Evolutionary conservation across 1,284 basidiomycete genomes (phyloP).

Genomic region (Irpex sp.): DNA sequence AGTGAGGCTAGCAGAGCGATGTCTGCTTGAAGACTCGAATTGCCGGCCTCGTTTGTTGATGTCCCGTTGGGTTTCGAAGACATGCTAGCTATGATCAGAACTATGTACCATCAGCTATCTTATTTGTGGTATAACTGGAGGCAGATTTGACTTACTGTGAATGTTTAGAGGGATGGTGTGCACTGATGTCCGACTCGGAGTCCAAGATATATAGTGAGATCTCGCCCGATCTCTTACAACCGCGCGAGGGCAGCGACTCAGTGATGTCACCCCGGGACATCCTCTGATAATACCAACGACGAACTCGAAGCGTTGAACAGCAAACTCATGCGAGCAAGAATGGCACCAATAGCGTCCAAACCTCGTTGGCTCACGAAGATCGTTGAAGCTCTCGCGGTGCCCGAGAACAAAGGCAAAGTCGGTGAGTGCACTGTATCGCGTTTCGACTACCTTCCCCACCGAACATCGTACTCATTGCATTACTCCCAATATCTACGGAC

Average conservation of each 20-base stretch:
- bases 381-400: slow-evolving; percentile 34
- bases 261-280: not conserved
- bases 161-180: too few relatives aligned
- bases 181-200: too few relatives aligned
- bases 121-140: too few relatives aligned
- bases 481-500: not conserved
- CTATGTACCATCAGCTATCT: not conserved
- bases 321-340: too few relatives aligned
- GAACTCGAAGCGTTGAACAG: not conserved
- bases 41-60: not conserved
- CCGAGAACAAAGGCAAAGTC: slow-evolving; percentile 37
- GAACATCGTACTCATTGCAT: not conserved
- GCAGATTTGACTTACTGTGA: too few relatives aligned
- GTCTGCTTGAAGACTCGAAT: slow-evolving; percentile 18
- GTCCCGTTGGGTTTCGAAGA: not conserved
- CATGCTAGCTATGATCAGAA: not conserved
- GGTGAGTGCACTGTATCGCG: slow-evolving; percentile 29
- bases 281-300: not conserved
- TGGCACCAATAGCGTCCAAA: slow-evolving; percentile 10
- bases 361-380: slow-evolving; percentile 51
- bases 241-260: too few relatives aligned
- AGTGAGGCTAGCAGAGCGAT: slow-evolving; percentile 31
- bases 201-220: not conserved
- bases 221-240: too few relatives aligned
- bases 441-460: not conserved